Evolutionary conservation across 164 flowering plant genomes (phyloP), one percentile per base, ranked within the genome.

Genomic region (Chimonanthus salicifolius): DNA sequence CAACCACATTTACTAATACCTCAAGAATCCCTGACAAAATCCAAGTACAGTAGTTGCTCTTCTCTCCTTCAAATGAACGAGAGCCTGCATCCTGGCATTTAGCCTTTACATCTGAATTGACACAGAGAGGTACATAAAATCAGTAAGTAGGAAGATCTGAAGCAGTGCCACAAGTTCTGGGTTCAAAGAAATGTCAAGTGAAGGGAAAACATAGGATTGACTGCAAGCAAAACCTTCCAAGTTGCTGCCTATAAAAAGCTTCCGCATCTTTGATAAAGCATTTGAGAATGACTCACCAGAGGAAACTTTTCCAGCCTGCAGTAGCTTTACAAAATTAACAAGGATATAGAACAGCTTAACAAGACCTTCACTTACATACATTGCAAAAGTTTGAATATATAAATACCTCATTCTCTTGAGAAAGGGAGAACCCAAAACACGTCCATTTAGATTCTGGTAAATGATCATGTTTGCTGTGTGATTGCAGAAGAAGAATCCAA

Each of bases 371-470:
- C 7, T 18, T 62, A 1, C 21, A 6, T 66, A 66, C 48, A 13
- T 43, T 0, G 45, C 3, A 13, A 51, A 70, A 58, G 20, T 21
- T 20, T 47, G 49, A 72, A 44, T 16, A n/a, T 64, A 21, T 51
- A n/a, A 47, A 15, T 85, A 92, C 98, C 98, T 94, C 94, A 78
- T 83, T 87, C 33, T 90, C 98, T 78, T 92, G 95, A 33, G 98
- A 85, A 74, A 94, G 90, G 71, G 98, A 88, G 85, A 94, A 94
- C 73, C 92, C 92, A 80, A 88, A 89, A 77, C 87, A 83, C 64
- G 95, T 67, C 91, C 85, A 80, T 70, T 92, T 73, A 72, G 82
- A 71, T 69, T 87, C 89, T 15, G 84, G 78, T 45, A 79, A 84
- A 44, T 44, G 80, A 68, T 78, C 83, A 64, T 75, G 68, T 84